A percentile compares a stretch with the other conserved stretches of the same genome.
Evolutionary conservation across 371 early-diverging fungal species (phyloP).

Genomic region (Batkoa obscura): DNA sequence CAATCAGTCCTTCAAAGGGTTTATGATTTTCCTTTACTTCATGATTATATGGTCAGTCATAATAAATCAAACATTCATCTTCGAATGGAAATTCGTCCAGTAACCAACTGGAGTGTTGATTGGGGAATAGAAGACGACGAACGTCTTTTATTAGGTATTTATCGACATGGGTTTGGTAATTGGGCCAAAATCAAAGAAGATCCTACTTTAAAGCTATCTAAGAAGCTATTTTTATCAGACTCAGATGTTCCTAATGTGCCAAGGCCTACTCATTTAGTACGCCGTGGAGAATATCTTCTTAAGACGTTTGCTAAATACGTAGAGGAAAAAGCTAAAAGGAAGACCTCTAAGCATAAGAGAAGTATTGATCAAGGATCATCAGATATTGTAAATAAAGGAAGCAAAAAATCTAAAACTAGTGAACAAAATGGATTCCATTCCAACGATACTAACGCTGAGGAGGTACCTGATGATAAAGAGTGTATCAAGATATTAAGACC

Average conservation of each 20-base stretch:
- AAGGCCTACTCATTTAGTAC: constrained; percentile 20
- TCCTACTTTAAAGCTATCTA: constrained; percentile 39
- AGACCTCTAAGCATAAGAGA: too few species aligned
- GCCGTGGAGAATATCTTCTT: constrained; percentile 76
- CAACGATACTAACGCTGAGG: neutral
- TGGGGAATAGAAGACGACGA: constrained; percentile 92
- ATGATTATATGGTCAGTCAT: constrained; percentile 11
- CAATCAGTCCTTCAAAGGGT: constrained; percentile 45
- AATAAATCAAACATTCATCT: constrained; percentile 35
- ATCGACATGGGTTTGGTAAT: constrained; percentile 83
- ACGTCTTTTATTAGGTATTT: constrained; percentile 85
- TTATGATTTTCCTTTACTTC: constrained; percentile 20
- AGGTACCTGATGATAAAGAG: neutral
- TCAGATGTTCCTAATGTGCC: constrained; percentile 14
- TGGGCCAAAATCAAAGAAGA: constrained; percentile 84
- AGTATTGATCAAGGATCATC: too few species aligned
- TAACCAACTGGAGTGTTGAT: constrained; percentile 61
- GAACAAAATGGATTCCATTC: neutral
- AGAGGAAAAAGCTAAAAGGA: constrained; percentile 7
- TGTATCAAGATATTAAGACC: constrained; percentile 10
- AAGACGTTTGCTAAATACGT: constrained; percentile 39
- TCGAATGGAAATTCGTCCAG: constrained; percentile 49
- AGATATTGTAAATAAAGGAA: too few species aligned
- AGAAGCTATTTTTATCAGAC: constrained; percentile 37
- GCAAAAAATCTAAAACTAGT: neutral